Base-by-base conservation (phyloP, 345 rosid genomes). In the Dimocarpus longan region DNA sequence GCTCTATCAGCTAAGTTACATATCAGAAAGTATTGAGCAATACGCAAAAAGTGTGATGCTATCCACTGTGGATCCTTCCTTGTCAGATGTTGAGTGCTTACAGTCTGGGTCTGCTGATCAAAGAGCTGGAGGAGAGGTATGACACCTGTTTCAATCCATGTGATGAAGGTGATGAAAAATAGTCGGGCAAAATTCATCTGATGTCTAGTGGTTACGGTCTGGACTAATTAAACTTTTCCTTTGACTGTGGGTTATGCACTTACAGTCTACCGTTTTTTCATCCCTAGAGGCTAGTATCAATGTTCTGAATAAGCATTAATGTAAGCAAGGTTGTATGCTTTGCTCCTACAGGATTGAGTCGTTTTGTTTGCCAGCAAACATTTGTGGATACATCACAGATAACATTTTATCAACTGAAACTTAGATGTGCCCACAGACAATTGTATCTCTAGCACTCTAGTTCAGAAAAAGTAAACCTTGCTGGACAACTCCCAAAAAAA, bases 21-120 rank as follows among this genome's bases (percentile, higher is more conserved):
- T 88, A 85, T 79, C 97, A 46, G 91, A 87, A 72, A 85, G 83
- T 70, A 92, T 96, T 79, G 97, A 96, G 89, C 88, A 90, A 78
- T 96, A 88, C 88, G 98, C 98, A 69, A 93, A 90, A 80, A 84
- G 85, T 78, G 90, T 86, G 97, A 75, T 96, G 77, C 80, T 93
- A 66, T 87, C 86, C 46, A 94, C 94, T 56, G 94, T 94, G 72
- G 82, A 91, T 79, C 85, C 80, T 79, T 82, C 52, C 73, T 79
- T 81, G 68, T 85, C 90, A 40, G 85, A 84, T 70, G 50, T 82
- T 66, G 84, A 87, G 80, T 66, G 75, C 76, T 79, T 86, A 70
- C 92, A 86, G 71, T 73, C 86, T 66, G 90, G 85, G 43, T 70
- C 84, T 44, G 63, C n/a, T 76, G 88, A 82, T 68, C 90, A 88